Conservation (phyloP, 305 asterid genomes). For the Fraxinus xanthoxyloides region DNA sequence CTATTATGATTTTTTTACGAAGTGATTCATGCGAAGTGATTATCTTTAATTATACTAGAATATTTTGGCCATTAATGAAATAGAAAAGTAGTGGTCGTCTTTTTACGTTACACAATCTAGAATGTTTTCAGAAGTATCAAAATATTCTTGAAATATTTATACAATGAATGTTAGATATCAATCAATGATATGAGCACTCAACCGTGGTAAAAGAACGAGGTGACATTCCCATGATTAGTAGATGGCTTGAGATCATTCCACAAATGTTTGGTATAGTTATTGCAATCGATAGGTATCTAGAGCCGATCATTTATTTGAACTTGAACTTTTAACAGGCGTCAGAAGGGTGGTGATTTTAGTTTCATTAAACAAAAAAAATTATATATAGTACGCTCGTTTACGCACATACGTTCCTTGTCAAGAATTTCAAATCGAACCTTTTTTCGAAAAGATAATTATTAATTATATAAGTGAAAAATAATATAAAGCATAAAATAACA, state of each 20-base stretch:
- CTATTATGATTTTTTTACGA: not conserved
- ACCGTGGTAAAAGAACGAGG: not conserved
- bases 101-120: not conserved
- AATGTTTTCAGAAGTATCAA: not conserved
- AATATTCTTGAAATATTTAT: not conserved
- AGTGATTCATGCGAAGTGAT: not conserved
- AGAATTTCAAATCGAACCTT: not conserved
- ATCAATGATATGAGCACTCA: not conserved
- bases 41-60: not conserved
- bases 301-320: not conserved
- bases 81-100: not conserved
- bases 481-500: not conserved
- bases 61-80: not conserved
- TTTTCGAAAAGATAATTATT: not conserved
- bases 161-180: not conserved
- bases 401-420: not conserved
- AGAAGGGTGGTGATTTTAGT: not conserved
- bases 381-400: not conserved
- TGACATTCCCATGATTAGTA: not conserved
- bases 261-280: not conserved
- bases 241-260: not conserved
- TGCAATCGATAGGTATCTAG: not conserved
- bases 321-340: not conserved
- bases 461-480: not conserved
- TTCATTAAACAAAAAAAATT: not conserved